phyloP scores from a whole-genome alignment of 2,329 filamentous ascomycete genomes.

The Eutypa lata region DNA sequence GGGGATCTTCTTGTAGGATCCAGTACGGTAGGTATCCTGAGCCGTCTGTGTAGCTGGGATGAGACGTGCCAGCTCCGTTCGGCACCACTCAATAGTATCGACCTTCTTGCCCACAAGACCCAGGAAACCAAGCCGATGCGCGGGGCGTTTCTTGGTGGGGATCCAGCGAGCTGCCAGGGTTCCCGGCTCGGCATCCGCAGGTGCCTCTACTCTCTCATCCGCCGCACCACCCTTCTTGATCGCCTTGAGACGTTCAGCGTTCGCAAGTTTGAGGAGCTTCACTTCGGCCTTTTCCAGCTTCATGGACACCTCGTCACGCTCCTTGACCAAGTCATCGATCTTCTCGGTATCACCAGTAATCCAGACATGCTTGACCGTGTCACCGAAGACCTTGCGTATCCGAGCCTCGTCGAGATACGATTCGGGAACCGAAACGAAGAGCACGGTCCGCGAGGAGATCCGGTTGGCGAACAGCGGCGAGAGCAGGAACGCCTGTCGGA shows the following conservation, averaged over 20 bases:
- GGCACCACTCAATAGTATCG: slow-evolving; percentile 89
- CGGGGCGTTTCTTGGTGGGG: slow-evolving; percentile 68
- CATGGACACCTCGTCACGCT: slow-evolving; percentile 76
- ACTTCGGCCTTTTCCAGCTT: slow-evolving; percentile 85
- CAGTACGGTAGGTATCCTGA: slow-evolving; percentile 63
- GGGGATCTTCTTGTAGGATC: slow-evolving; percentile 63
- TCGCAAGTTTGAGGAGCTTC: slow-evolving; percentile 76
- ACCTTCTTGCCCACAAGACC: slow-evolving; percentile 80
- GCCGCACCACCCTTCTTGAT: slow-evolving; percentile 56
- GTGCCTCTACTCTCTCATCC: slow-evolving; percentile 43
- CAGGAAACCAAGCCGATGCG: slow-evolving; percentile 67
- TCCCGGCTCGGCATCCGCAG: slow-evolving; percentile 64
- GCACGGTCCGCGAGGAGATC: slow-evolving; percentile 84
- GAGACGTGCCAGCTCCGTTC: slow-evolving; percentile 71
- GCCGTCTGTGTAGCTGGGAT: slow-evolving; percentile 67
- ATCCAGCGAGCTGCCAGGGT: slow-evolving; percentile 73
- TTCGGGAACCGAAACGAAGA: slow-evolving; percentile 81
- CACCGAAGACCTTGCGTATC: slow-evolving; percentile 76
- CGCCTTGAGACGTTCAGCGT: slow-evolving; percentile 66
- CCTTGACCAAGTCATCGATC: slow-evolving; percentile 75
- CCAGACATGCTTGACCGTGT: slow-evolving; percentile 81
- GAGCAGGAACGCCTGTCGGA: slow-evolving; percentile 88
- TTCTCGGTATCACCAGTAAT: slow-evolving; percentile 74
- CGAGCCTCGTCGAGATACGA: slow-evolving; percentile 75
- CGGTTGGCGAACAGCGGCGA: slow-evolving; percentile 81